These are phyloP conservation scores for Protomyces macrosporus DNA, from an alignment of 1,139 yeast species.

Conservation along the genomic window DNA sequence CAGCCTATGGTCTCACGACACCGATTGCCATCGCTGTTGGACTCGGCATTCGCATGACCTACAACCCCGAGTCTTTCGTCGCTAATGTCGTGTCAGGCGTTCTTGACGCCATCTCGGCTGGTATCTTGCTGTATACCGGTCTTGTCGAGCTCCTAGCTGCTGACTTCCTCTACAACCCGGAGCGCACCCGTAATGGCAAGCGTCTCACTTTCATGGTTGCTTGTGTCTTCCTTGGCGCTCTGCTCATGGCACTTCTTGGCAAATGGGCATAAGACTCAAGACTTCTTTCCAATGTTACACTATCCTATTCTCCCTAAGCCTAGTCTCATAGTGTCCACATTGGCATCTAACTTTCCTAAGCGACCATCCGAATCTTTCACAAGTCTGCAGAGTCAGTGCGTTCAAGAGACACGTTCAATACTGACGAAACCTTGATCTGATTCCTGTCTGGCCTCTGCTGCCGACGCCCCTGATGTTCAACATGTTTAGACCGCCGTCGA, in stretches of 20 bases:
- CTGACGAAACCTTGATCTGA: neutral
- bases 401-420: neutral
- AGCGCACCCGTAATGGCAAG: conserved; percentile 40
- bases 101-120: conserved; percentile 80
- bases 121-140: conserved; percentile 75
- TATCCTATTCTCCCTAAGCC: neutral
- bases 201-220: conserved; percentile 38
- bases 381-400: neutral
- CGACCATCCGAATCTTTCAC: neutral
- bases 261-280: conserved; percentile 61
- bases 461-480: neutral
- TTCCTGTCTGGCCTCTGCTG: neutral
- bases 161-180: conserved; percentile 65
- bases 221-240: conserved; percentile 55
- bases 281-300: neutral
- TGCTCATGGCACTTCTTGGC: conserved; percentile 77
- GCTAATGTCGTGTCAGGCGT: conserved; percentile 67
- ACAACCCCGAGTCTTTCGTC: conserved; percentile 50
- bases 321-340: neutral
- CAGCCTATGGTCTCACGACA: conserved; percentile 60
- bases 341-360: neutral
- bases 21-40: conserved; percentile 82
- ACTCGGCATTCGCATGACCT: conserved; percentile 67
- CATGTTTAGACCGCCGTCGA: neutral
- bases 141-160: conserved; percentile 79